Percentiles rank a stretch among this genome's conserved stretches.
phyloP scores from a whole-genome alignment of 495 filamentous ascomycete species.

The Xylaria acuta region DNA sequence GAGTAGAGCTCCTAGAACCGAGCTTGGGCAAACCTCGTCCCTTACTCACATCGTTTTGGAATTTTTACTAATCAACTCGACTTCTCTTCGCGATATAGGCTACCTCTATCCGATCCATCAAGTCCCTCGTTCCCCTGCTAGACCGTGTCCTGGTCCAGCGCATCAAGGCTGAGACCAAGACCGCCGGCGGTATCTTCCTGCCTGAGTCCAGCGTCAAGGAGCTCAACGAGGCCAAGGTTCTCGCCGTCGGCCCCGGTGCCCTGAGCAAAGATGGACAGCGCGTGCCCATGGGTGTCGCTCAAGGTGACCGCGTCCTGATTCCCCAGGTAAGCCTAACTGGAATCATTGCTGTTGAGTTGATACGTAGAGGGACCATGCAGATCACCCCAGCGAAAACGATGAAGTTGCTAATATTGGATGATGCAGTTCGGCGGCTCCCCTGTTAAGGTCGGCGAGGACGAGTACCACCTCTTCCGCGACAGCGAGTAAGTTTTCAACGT shows the following conservation, averaged over 20 bases:
- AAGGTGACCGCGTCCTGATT: constrained; percentile 94
- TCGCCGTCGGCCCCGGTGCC: constrained; percentile 90
- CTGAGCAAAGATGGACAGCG: constrained; percentile 88
- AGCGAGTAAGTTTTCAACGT: constrained; percentile 76
- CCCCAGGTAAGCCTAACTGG: constrained; percentile 73
- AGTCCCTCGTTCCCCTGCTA: constrained; percentile 91
- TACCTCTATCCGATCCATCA: constrained; percentile 90
- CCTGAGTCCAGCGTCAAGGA: constrained; percentile 98
- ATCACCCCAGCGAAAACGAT: neutral
- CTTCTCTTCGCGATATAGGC: constrained; percentile 44
- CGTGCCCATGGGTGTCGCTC: constrained; percentile 75
- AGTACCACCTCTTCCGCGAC: constrained; percentile 94
- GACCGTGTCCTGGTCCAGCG: constrained; percentile 99
- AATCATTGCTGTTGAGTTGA: neutral
- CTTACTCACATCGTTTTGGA: neutral
- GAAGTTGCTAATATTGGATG: constrained; percentile 39
- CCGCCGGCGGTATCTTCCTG: constrained; percentile 93
- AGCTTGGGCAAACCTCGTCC: neutral
- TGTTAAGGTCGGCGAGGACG: constrained; percentile 96
- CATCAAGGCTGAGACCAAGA: constrained; percentile 96
- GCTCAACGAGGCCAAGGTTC: constrained; percentile 93
- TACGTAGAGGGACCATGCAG: constrained; percentile 16
- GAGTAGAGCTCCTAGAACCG: neutral
- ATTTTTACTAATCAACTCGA: constrained; percentile 6
- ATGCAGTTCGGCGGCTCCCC: constrained; percentile 90